These are phyloP conservation scores for Serendipita indica DNA, from an alignment of 768 basidiomycete species.

Conservation along the genomic window DNA sequence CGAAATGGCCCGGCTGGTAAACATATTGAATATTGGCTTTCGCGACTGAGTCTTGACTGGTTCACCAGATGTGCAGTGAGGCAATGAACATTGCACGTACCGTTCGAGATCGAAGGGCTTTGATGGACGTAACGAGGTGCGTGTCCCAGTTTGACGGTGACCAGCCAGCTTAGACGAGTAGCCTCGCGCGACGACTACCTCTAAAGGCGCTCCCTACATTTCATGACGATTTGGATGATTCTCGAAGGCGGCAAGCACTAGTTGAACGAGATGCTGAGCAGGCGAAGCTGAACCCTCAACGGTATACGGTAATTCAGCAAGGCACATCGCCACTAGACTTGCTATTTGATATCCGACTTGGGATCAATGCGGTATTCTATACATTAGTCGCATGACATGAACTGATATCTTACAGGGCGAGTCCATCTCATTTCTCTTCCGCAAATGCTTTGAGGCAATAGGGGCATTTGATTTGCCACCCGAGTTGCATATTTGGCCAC, in stretches of 20 bases:
- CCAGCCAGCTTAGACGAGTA: neutral
- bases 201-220: neutral
- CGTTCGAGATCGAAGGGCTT: neutral
- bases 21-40: neutral
- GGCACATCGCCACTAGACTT: neutral
- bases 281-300: neutral
- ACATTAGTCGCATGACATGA: neutral
- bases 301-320: neutral
- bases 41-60: neutral
- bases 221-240: neutral
- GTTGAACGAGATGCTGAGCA: neutral
- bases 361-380: neutral
- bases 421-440: neutral
- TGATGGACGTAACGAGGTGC: slow-evolving; percentile 3
- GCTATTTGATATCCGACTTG: neutral
- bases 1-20: neutral
- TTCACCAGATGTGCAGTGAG: neutral
- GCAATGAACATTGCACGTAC: neutral
- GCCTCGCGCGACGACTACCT: neutral
- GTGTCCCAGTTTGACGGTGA: neutral
- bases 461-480: neutral
- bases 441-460: neutral
- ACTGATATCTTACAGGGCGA: neutral
- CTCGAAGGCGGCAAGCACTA: neutral
- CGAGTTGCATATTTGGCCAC: neutral